Evolutionary conservation across 2,329 filamentous ascomycete genomes (phyloP).

Genomic region (Penicillium sp.): DNA sequence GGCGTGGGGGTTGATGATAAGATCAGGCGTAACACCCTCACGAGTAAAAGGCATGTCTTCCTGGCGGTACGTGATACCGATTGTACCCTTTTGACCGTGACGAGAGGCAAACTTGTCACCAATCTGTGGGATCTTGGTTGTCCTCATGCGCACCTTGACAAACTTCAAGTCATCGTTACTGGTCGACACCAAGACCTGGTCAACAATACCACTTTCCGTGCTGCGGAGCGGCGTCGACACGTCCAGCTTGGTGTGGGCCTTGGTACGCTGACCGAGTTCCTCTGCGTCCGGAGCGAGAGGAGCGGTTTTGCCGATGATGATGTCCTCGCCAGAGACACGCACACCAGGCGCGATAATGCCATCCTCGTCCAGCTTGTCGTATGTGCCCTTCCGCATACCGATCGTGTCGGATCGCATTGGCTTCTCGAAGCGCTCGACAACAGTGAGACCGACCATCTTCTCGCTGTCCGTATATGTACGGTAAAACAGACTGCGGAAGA

Average conservation of each 20-base stretch:
- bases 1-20: conserved; percentile 99
- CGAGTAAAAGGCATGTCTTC: conserved; percentile 98
- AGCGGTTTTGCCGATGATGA: conserved; percentile 98
- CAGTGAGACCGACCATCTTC: conserved; percentile 91
- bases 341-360: conserved; percentile 93
- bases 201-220: conserved; percentile 96
- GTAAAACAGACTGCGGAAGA: conserved; percentile 98
- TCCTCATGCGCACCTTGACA: conserved; percentile 95
- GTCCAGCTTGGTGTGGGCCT: conserved; percentile 89
- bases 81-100: conserved; percentile 98
- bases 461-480: conserved; percentile 96
- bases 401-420: conserved; percentile 87
- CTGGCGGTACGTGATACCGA: conserved; percentile 96
- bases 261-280: conserved; percentile 89
- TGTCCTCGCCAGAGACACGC: conserved; percentile 94
- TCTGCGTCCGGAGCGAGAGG: conserved; percentile 92
- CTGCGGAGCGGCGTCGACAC: conserved; percentile 93
- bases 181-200: conserved; percentile 90
- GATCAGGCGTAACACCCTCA: conserved; percentile 88
- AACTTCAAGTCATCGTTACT: conserved; percentile 94
- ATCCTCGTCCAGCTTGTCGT: conserved; percentile 96
- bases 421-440: conserved; percentile 95
- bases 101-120: conserved; percentile 99
- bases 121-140: conserved; percentile 97
- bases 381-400: conserved; percentile 90